A percentile compares a stretch with the other conserved stretches of the same genome.
Conservation (phyloP, 495 filamentous ascomycete genomes). For the Physcia stellaris region DNA sequence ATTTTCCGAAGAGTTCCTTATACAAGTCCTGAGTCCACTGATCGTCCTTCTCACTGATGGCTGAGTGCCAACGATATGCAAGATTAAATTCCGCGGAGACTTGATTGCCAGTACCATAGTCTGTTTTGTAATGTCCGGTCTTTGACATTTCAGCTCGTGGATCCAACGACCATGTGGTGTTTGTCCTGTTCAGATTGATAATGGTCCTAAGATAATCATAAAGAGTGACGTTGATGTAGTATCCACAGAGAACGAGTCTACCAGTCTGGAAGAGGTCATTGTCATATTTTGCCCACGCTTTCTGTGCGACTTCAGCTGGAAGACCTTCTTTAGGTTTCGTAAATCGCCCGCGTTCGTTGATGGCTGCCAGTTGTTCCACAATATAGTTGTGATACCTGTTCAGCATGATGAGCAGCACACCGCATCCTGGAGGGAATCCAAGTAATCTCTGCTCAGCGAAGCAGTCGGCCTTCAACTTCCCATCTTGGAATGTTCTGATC, state of each 20-base stretch:
- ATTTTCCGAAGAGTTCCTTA: slow-evolving; percentile 33
- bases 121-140: slow-evolving; percentile 40
- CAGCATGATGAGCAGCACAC: slow-evolving; percentile 43
- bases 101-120: slow-evolving; percentile 54
- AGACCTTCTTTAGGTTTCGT: slow-evolving; percentile 38
- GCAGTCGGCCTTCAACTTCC: slow-evolving; percentile 43
- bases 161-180: slow-evolving; percentile 64
- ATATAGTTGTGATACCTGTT: slow-evolving; percentile 69
- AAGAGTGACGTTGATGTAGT: slow-evolving; percentile 75
- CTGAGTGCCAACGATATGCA: slow-evolving; percentile 60
- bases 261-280: slow-evolving; percentile 78
- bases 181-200: slow-evolving; percentile 63
- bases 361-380: slow-evolving; percentile 48
- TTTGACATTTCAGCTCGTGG: background rate
- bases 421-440: slow-evolving; percentile 41
- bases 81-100: slow-evolving; percentile 62
- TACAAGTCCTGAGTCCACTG: slow-evolving; percentile 51
- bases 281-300: slow-evolving; percentile 61
- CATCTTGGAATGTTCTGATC: slow-evolving; percentile 41
- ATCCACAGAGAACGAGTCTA: slow-evolving; percentile 61
- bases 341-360: slow-evolving; percentile 64
- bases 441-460: slow-evolving; percentile 43
- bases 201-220: slow-evolving; percentile 78
- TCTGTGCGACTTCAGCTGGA: slow-evolving; percentile 33
- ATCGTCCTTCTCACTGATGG: slow-evolving; percentile 47